A percentile compares a stretch with the other conserved stretches of the same genome.
These are phyloP conservation scores for Dendrocalamus latiflorus DNA, from an alignment of 202 grass and related monocot species.

Conservation along the genomic window DNA sequence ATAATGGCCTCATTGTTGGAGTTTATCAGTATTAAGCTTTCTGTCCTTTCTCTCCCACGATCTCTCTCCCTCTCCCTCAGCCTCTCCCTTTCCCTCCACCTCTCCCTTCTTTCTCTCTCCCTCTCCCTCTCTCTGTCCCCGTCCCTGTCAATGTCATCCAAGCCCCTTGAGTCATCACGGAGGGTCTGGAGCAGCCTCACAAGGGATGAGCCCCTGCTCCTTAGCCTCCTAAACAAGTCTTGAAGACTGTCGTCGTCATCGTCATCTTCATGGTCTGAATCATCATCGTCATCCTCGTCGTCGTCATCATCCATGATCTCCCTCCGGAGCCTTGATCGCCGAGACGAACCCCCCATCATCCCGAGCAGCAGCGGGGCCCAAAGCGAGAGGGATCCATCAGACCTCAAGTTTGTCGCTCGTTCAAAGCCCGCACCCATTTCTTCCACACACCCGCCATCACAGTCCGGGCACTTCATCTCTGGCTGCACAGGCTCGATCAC, in stretches of 20 bases:
- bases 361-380: conserved; percentile 42
- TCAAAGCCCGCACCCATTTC: conserved; percentile 46
- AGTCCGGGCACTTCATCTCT: conserved; percentile 52
- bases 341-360: conserved; percentile 37
- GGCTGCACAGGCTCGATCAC: conserved; percentile 34
- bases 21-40: conserved; percentile 68
- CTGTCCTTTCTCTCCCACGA: conserved; percentile 35
- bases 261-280: conserved; percentile 45
- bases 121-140: conserved; percentile 28
- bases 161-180: conserved; percentile 42
- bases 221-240: conserved; percentile 26
- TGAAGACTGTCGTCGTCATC: conserved; percentile 31
- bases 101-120: conserved; percentile 1
- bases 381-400: conserved; percentile 31
- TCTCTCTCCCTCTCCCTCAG: conserved; percentile 40
- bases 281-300: conserved; percentile 26
- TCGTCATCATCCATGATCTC: conserved; percentile 20
- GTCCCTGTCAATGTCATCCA: conserved; percentile 45
- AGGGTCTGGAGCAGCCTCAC: conserved; percentile 43
- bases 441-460: conserved; percentile 44
- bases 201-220: conserved; percentile 31
- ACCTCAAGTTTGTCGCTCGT: conserved; percentile 3
- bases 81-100: conserved; percentile 24
- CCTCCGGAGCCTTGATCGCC: conserved; percentile 38
- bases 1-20: conserved; percentile 70